Base-by-base conservation (phyloP, 805 yeast species). In the Lipomyces anomalus region DNA sequence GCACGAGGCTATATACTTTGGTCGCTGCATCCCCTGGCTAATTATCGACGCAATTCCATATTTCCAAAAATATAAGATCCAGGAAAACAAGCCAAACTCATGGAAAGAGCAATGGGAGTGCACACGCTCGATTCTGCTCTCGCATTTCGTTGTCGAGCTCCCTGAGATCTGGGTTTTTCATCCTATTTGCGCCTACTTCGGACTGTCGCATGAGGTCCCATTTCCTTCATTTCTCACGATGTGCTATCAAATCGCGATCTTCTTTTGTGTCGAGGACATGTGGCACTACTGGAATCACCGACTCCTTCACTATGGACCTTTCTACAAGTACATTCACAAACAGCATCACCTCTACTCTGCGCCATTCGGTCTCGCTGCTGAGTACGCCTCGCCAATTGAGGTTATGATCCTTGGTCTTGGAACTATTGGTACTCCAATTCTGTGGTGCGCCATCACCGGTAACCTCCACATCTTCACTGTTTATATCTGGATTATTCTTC, bases 281-380 rank as follows among this genome's bases (percentile, higher is more conserved):
- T 92, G 97, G 97, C 98, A 90, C 68, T 90, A 90, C 73, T 84
- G 92, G 84, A 82, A 84, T 64, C 98, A 90, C 68, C 80, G 97
- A 61, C 75, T 81, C 32, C 80, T 90, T 67, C 98, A 90, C 67
- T 77, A 80, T 64, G 95, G 95, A 44, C 74, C 79, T 50, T 84
- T 92, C 65, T 90, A 90, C 78, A 87, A 84, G 70, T 78, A 82
- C 66, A 86, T 90, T 58, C 98, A 90, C 74, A 90, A 90, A 71
- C 95, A 88, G 73, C 98, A 90, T 68, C 98, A 90, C 71, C 81
- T 89, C 66, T 90, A 89, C 65, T 95, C 97, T 20, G 97, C 97
- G 37, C 98, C 98, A 38, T 90, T 90, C 62, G 98, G 98, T 32
- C 70, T 90, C 48, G 82, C 97, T 50, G 97, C 97, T 40, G 98